Percentiles rank a stretch among this genome's conserved stretches.
phyloP scores from a whole-genome alignment of 2,329 filamentous ascomycete species.

The Dothistroma pini region DNA sequence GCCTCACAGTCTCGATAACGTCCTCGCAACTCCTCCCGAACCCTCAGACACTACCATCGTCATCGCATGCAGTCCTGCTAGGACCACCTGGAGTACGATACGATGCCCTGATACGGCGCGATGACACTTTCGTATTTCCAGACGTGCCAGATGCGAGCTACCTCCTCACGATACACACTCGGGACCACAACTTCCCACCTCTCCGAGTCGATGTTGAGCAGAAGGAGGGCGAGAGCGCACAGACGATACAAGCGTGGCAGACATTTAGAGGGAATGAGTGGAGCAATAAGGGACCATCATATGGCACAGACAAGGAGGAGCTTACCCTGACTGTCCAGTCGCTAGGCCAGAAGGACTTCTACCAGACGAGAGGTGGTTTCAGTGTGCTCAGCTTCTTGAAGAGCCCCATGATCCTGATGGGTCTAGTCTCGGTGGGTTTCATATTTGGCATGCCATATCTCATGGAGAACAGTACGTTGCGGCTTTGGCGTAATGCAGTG shows the following conservation, averaged over 20 bases:
- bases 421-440: constrained; percentile 72
- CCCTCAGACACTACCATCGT: constrained; percentile 48
- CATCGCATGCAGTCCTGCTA: constrained; percentile 61
- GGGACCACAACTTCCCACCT: constrained; percentile 71
- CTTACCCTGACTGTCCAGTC: constrained; percentile 60
- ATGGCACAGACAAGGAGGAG: constrained; percentile 42
- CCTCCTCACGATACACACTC: constrained; percentile 73
- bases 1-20: constrained; percentile 53
- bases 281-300: constrained; percentile 73
- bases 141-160: constrained; percentile 72
- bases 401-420: constrained; percentile 96
- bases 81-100: constrained; percentile 42
- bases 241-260: constrained; percentile 67
- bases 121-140: constrained; percentile 38
- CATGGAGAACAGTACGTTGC: constrained; percentile 82
- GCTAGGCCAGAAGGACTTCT: constrained; percentile 67
- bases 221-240: constrained; percentile 38
- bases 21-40: constrained; percentile 41
- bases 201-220: constrained; percentile 69
- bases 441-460: constrained; percentile 94
- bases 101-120: constrained; percentile 61
- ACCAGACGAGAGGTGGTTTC: constrained; percentile 66
- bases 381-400: constrained; percentile 72
- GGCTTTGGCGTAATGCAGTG: neutral
- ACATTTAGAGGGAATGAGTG: constrained; percentile 87